Base-by-base conservation (phyloP, 2,329 filamentous ascomycete species). In the Calycina herbarum region DNA sequence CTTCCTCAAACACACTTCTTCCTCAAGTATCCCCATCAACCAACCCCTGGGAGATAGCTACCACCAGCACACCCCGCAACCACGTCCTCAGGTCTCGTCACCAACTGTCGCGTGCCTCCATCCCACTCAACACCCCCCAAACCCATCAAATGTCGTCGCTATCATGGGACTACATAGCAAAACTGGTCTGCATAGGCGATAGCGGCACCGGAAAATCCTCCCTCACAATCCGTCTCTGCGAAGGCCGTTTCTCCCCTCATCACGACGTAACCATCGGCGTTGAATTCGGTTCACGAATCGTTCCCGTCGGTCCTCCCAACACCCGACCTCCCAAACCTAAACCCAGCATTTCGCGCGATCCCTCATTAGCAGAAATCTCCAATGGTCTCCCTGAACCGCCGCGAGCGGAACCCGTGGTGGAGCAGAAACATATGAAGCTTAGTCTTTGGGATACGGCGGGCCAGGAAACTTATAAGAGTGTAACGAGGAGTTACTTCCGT, bases 81-180 rank as follows among this genome's bases (percentile, higher is more conserved):
- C 27, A 33, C 15, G 29, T 7, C 13, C 38, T 13, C 38, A 33
- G 4, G 31, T 40, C 29, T 31, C 56, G 56, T 15, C 56, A 31
- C 17, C 48, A 29, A n/a, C 33, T 35, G 61, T 63, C 61, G 61
- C 61, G 61, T 63, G 61, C 51, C n/a, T 35, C 31, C 45, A n/a
- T 35, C 59, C 29, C 27, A 40, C 31, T 59, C 59, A 27, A 33
- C 66, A 38, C n/a, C 61, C 40, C 59, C 40, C 20, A 63, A 27
- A 64, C 31, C 29, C 11, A 24, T 48, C 66, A 62, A 77, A 88
- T 88, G 85, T 84, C 81, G 31, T 78, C 83, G 45, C 85, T 89
- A 75, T 90, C 93, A 79, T 98, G 94, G 94, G 93, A 98, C 82
- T 98, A 96, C 83, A 99, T 98, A 77, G 94, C 94, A 79, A 99